Conservation (phyloP, 2,329 filamentous ascomycete species). For the Boeremia exigua region DNA sequence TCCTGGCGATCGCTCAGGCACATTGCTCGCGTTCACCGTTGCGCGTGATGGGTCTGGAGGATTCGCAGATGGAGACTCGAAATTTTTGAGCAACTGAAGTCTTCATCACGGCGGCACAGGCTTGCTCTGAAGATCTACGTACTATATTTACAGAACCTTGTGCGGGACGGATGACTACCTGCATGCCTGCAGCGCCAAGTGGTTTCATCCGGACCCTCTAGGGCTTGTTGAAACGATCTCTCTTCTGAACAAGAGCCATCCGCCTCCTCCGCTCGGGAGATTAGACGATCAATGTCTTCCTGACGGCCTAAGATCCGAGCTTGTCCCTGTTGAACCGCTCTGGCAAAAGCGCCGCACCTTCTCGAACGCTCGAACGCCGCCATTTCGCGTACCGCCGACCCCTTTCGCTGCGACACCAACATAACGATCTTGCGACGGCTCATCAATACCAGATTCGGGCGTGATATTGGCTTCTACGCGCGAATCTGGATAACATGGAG, state of each 20-base stretch:
- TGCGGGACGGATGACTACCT: slow-evolving; percentile 40
- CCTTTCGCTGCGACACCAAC: slow-evolving; percentile 37
- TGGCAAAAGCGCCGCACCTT: slow-evolving; percentile 43
- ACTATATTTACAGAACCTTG: slow-evolving; percentile 42
- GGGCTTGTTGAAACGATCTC: slow-evolving; percentile 42
- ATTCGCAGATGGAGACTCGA: slow-evolving; percentile 7
- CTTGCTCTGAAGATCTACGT: slow-evolving; percentile 28
- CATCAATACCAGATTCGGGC: slow-evolving; percentile 42
- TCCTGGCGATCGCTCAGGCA: slow-evolving; percentile 35
- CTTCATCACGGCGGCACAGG: slow-evolving; percentile 17
- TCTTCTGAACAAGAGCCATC: slow-evolving; percentile 48
- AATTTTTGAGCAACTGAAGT: slow-evolving; percentile 4
- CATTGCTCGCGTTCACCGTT: slow-evolving; percentile 19
- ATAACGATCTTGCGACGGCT: slow-evolving; percentile 37
- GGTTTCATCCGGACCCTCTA: slow-evolving; percentile 37
- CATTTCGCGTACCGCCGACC: slow-evolving; percentile 33
- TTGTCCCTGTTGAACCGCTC: slow-evolving; percentile 36
- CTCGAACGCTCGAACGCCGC: slow-evolving; percentile 38
- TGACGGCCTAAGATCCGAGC: slow-evolving; percentile 45
- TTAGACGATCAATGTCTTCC: slow-evolving; percentile 50
- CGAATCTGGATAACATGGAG: slow-evolving; percentile 45
- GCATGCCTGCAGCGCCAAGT: slow-evolving; percentile 46
- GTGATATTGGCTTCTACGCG: slow-evolving; percentile 43
- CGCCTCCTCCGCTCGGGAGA: slow-evolving; percentile 47
- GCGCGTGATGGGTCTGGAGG: slow-evolving; percentile 15